phyloP scores from a whole-genome alignment of 768 basidiomycete genomes.

The Hygrocybe coccinea region DNA sequence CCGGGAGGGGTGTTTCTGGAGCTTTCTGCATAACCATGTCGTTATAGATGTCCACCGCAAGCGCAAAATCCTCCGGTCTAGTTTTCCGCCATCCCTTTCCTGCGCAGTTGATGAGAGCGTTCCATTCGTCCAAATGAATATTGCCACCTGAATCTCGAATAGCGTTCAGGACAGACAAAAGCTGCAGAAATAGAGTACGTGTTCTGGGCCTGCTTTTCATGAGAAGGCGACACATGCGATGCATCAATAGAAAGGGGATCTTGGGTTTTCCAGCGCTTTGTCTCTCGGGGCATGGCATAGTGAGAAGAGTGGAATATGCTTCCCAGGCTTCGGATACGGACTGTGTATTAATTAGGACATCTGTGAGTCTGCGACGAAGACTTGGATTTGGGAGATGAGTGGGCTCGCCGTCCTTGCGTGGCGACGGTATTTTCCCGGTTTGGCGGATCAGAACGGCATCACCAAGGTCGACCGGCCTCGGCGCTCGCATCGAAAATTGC shows the following conservation, averaged over 20 bases:
- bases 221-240: conserved; percentile 59
- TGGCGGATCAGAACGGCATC: no score
- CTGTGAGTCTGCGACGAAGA: conserved; percentile 16
- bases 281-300: conserved; percentile 20
- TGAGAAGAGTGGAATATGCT: conserved; percentile 38
- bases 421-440: no score
- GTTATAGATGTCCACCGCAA: conserved; percentile 53
- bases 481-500: no score
- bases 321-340: conserved; percentile 34
- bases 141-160: conserved; percentile 52
- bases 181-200: conserved; percentile 54
- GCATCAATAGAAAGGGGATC: conserved; percentile 47
- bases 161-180: conserved; percentile 62
- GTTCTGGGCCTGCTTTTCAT: conserved; percentile 50
- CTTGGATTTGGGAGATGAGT: no score
- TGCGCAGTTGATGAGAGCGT: conserved; percentile 62
- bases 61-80: conserved; percentile 51
- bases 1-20: conserved; percentile 35
- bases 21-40: conserved; percentile 50
- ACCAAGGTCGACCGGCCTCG: no score
- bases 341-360: conserved; percentile 17
- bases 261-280: conserved; percentile 18
- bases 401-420: no score
- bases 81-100: conserved; percentile 64
- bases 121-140: conserved; percentile 69